These are phyloP conservation scores for Rhododendron molle DNA, from an alignment of 148 eudicot species.

Conservation along the genomic window DNA sequence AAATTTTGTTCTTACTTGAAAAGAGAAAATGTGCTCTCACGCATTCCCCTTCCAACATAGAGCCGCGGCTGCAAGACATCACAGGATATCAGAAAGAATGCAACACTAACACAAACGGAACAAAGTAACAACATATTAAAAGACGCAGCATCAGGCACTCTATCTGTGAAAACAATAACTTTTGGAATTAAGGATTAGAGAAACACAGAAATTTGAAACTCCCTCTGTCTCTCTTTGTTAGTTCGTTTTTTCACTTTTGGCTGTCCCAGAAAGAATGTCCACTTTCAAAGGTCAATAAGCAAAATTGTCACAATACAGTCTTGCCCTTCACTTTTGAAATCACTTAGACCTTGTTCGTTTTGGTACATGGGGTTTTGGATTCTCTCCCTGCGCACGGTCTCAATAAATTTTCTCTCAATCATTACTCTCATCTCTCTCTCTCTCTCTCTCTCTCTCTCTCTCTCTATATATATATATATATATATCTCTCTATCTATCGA, in stretches of 20 bases:
- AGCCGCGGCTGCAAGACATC: slow-evolving; percentile 53
- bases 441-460: too few species aligned
- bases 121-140: neutral
- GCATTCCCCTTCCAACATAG: slow-evolving; percentile 80
- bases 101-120: neutral
- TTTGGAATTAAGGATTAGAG: neutral
- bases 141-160: neutral
- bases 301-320: neutral
- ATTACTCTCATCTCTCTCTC: too few species aligned
- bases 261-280: neutral
- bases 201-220: neutral
- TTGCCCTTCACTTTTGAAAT: neutral
- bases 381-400: too few species aligned
- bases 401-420: too few species aligned
- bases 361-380: too few species aligned
- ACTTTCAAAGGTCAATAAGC: neutral
- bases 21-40: slow-evolving; percentile 53
- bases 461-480: too few species aligned
- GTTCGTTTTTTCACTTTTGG: neutral
- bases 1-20: slow-evolving; percentile 37
- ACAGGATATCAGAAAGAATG: slow-evolving; percentile 11
- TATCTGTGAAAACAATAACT: neutral
- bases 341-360: neutral
- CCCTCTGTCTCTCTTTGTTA: neutral
- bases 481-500: too few species aligned